Evolutionary conservation across 2,329 filamentous ascomycete species (phyloP).

Genomic region (Trichoderma sp.): DNA sequence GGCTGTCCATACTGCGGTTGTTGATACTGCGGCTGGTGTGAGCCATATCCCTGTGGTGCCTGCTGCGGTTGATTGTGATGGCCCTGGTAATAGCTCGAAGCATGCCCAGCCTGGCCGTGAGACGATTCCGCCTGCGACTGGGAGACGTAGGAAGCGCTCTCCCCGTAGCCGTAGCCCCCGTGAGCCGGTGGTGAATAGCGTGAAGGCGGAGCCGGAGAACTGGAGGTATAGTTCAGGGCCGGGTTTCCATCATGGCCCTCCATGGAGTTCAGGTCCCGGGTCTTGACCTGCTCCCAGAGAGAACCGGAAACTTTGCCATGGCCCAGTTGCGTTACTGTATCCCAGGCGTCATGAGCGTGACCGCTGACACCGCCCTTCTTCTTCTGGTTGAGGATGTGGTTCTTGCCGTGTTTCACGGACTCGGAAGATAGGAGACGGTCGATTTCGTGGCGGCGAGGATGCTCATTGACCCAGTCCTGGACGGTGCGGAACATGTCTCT

Average conservation of each 20-base stretch:
- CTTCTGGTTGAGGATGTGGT: conserved; percentile 61
- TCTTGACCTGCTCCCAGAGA: conserved; percentile 64
- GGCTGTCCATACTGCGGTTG: conserved; percentile 29
- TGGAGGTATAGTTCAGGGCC: conserved; percentile 43
- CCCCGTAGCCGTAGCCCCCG: conserved; percentile 47
- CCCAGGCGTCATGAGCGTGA: conserved; percentile 49
- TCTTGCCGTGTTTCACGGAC: conserved; percentile 79
- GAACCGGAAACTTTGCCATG: conserved; percentile 62
- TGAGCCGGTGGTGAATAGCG: conserved; percentile 37
- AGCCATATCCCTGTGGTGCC: conserved; percentile 35
- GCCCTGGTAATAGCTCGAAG: conserved; percentile 5
- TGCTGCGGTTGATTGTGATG: conserved; percentile 32
- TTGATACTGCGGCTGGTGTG: conserved; percentile 30
- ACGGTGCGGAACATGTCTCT: conserved; percentile 87
- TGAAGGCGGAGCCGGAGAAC: conserved; percentile 43
- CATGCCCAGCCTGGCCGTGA: conserved; percentile 32
- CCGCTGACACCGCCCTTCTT: conserved; percentile 40
- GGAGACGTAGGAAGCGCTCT: conserved; percentile 40
- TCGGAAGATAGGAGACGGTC: conserved; percentile 79
- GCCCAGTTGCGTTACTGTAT: conserved; percentile 49
- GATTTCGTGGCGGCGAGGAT: conserved; percentile 67
- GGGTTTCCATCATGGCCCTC: conserved; percentile 50
- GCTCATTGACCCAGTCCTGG: conserved; percentile 74
- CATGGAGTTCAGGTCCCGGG: conserved; percentile 60
- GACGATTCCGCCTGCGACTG: conserved; percentile 32